Evolutionary conservation across 108 stramenopile genomes (phyloP).

Genomic region (Skeletonema tropicum): DNA sequence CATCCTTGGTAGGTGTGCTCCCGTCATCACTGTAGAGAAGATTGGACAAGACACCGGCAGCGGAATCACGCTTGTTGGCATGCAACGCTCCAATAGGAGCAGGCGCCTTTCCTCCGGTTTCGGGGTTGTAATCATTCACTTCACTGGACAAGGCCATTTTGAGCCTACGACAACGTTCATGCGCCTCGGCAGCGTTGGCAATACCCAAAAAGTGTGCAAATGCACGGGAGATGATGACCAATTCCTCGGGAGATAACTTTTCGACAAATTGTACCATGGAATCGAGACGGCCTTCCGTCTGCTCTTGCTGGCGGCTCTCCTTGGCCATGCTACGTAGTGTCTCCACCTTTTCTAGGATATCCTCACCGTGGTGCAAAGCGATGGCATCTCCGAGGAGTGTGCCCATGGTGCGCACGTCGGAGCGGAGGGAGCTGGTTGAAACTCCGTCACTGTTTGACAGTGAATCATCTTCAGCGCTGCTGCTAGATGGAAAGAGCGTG

Average conservation of each 20-base stretch:
- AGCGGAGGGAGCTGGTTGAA: conserved; percentile 41
- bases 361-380: conserved; percentile 59
- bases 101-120: conserved; percentile 14
- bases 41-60: conserved; percentile 67
- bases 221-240: conserved; percentile 67
- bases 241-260: conserved; percentile 61
- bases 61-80: conserved; percentile 46
- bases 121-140: conserved; percentile 12
- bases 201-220: conserved; percentile 86
- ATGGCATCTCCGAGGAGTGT: conserved; percentile 74
- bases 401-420: conserved; percentile 86
- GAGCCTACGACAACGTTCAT: conserved; percentile 74
- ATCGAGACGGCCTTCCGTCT: conserved; percentile 45
- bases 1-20: conserved; percentile 44
- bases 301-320: conserved; percentile 51
- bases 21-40: conserved; percentile 54
- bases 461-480: conserved; percentile 38
- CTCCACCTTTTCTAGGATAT: conserved; percentile 75
- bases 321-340: conserved; percentile 69
- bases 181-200: conserved; percentile 86
- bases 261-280: conserved; percentile 53
- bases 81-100: conserved; percentile 37
- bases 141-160: conserved; percentile 36
- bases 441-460: conserved; percentile 8
- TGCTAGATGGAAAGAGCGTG: conserved; percentile 27